Base-by-base conservation (phyloP, 768 basidiomycete species). In the Grammothele lineata region DNA sequence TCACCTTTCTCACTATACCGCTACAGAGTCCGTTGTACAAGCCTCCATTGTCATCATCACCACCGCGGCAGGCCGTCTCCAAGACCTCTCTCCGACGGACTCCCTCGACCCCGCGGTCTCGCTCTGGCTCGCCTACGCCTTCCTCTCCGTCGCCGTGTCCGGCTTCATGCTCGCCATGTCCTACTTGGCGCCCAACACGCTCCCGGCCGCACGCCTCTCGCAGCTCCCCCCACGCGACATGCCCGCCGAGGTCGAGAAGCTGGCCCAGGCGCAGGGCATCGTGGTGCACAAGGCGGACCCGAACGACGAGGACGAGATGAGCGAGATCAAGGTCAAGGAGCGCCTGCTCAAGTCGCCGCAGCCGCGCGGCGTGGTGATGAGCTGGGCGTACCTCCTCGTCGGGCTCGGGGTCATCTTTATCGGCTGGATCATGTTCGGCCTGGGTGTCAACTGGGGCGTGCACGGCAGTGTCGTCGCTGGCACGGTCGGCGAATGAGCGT, bases 1-100 rank as follows among this genome's bases (percentile, higher is more conserved):
- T 27, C 18, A 15, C 23, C 47, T 18, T 22, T 25, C 26, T 21
- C 15, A 35, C 9, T 10, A 47, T 35, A 11, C 18, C 33, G 10
- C 30, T 25, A 6, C 54, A 71, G 70, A 72, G 56, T 72, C 70
- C 23, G 64, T 70, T 22, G 66, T 71, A 1, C 71, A 72, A 51
- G 70, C 66, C 7, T 68, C 66, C 24, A 68, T 70, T 38, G 69
- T 71, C 21, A 71, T 72, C 52, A 69, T 71, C 54, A 70, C 70
- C 8, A 69, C 65, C 15, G 70, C 67, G 0, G 69, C 70, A 3
- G 70, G 71, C 17, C 66, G 66, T 47, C 55, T 71, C 11, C 71
- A 72, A 54, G 71, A 70, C 54, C 52, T 60, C 43, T 62, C 69
- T 3, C 43, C 61, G 7, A 60, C 55, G 45, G 36, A 63, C 56